These are phyloP conservation scores for Penstemon davidsonii DNA, from an alignment of 257 asterid genomes.

Conservation along the genomic window DNA sequence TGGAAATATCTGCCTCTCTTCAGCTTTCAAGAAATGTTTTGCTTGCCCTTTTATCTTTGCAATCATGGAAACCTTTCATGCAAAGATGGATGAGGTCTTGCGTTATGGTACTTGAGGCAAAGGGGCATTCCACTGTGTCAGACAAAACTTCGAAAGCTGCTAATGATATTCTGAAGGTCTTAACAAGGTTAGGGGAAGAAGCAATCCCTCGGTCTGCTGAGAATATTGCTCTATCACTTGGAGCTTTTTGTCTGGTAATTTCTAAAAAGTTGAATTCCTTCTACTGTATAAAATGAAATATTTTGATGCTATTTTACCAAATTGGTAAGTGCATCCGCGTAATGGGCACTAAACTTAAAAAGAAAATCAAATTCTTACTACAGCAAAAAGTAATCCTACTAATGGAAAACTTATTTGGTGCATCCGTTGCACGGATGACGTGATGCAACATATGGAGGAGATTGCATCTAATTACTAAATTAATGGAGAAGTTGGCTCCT, in stretches of 20 bases:
- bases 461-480: no score
- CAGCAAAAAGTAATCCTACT: not conserved
- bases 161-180: conserved; percentile 73
- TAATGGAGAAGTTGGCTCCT: no score
- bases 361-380: not conserved
- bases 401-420: no score
- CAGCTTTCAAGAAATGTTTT: conserved; percentile 77
- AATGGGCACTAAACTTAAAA: not conserved
- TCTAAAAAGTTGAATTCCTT: conserved; percentile 14
- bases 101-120: conserved; percentile 57
- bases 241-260: conserved; percentile 82
- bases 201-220: conserved; percentile 87
- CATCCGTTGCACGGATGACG: no score
- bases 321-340: conserved; percentile 1
- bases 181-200: conserved; percentile 61
- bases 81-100: conserved; percentile 84
- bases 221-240: conserved; percentile 82
- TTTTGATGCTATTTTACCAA: not conserved
- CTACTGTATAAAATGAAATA: conserved; percentile 2
- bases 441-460: no score
- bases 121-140: conserved; percentile 45
- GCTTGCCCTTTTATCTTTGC: conserved; percentile 77
- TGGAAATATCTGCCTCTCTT: conserved; percentile 78
- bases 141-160: conserved; percentile 77
- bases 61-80: conserved; percentile 98